phyloP scores from a whole-genome alignment of 2,329 filamentous ascomycete species.

The Monosporascus sp. region DNA sequence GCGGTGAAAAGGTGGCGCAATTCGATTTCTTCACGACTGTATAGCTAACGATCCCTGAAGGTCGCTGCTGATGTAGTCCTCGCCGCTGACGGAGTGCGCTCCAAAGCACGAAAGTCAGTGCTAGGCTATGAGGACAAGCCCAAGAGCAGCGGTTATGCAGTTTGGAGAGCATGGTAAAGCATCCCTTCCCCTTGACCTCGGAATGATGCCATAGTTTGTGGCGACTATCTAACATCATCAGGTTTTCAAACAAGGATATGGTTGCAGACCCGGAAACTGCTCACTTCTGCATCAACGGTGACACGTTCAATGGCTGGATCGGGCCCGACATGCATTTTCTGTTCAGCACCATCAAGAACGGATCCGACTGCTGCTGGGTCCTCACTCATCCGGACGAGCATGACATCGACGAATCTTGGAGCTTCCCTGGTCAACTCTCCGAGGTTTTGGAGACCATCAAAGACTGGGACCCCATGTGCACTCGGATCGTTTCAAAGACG shows the following conservation, averaged over 20 bases:
- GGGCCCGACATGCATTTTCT: slow-evolving; percentile 52
- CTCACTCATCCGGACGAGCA: slow-evolving; percentile 49
- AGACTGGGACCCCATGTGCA: slow-evolving; percentile 45
- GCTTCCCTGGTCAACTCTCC: slow-evolving; percentile 44
- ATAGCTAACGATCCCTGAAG: slow-evolving; percentile 13
- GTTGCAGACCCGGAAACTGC: slow-evolving; percentile 45
- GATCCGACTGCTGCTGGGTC: slow-evolving; percentile 53
- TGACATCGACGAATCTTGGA: slow-evolving; percentile 51
- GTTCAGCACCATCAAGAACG: slow-evolving; percentile 51
- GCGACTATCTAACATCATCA: slow-evolving; percentile 6
- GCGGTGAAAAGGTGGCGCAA: slow-evolving; percentile 35
- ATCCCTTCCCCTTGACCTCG: background rate
- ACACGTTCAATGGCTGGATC: slow-evolving; percentile 55
- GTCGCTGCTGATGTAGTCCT: slow-evolving; percentile 45
- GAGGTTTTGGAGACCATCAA: slow-evolving; percentile 46
- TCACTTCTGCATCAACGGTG: slow-evolving; percentile 49
- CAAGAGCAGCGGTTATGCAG: slow-evolving; percentile 45
- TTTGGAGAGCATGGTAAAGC: slow-evolving; percentile 47
- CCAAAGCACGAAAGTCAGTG: slow-evolving; percentile 44
- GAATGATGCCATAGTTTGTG: background rate
- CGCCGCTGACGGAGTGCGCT: slow-evolving; percentile 50
- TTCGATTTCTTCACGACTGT: background rate
- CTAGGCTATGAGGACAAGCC: slow-evolving; percentile 46
- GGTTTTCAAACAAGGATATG: slow-evolving; percentile 46
- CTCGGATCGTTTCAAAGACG: slow-evolving; percentile 42